Evolutionary conservation across 2,329 filamentous ascomycete species (phyloP), one percentile per base, ranked within the genome.

Genomic region (Beauveria rudraprayagi): DNA sequence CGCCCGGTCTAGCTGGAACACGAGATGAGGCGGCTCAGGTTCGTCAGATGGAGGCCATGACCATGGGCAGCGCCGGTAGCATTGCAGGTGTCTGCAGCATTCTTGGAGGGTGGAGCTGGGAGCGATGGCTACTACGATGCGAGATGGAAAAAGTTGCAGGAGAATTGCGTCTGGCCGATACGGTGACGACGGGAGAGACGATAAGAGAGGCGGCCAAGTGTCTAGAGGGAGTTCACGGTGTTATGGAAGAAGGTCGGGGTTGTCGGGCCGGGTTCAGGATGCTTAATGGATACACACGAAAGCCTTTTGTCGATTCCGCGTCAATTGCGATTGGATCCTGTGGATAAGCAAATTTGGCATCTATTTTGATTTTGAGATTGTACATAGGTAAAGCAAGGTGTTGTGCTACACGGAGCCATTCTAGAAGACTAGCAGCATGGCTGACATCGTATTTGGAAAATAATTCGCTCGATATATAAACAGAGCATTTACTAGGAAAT

Each of bases 51-150:
- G 86, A 90, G 64, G 86, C 87, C 19, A 80, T 84, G 70, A 78
- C 85, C 0, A 76, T 73, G 66, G 89, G 89, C 8, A 89, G 83
- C 67, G 91, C 89, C 0, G 83, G 86, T 55, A 84, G 86, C 70
- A 84, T 87, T 16, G 90, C 90, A 1, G 86, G 83, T 67, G 79
- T 96, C 65, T 89, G 90, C 14, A 92, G 92, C 22, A 77, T 97
- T 46, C 85, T 93, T 1, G 94, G 91, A 5, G 87, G 89, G 28
- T 94, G 92, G 87, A 87, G 87, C 72, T 99, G 92, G 93, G 94
- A 99, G 81, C 89, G 91, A 72, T 99, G 94, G 94, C 83, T 97
- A 73, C 77, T 97, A 66, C 90, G 91, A 70, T 83, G 93, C 68
- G 90, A 94, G 76, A 83, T 88, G 76, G 92, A 97, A 78, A 94